These are phyloP conservation scores for Ambispora gerdemannii DNA, from an alignment of 192 early-diverging fungal genomes.

Conservation along the genomic window DNA sequence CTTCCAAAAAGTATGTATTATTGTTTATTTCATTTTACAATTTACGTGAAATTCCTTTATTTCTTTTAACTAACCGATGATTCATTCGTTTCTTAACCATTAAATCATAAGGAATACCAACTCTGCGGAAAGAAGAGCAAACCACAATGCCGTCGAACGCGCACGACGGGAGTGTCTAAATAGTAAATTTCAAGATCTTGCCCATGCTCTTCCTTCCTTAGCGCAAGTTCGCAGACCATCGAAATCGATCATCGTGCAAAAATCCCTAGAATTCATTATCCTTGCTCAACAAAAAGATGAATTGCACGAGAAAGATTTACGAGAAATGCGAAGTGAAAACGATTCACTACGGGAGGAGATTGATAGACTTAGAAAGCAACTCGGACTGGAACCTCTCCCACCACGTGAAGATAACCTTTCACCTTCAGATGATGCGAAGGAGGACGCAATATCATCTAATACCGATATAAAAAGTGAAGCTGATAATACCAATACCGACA, in stretches of 20 bases:
- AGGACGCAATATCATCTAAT: constrained; percentile 3
- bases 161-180: constrained; percentile 79
- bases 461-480: constrained; percentile 20
- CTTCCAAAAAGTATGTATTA: neutral
- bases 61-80: too few relatives aligned
- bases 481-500: constrained; percentile 6
- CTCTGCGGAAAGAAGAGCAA: constrained; percentile 63
- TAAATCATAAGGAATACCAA: constrained; percentile 33
- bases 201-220: constrained; percentile 73
- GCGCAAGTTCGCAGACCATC: constrained; percentile 70
- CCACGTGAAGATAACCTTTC: constrained; percentile 10
- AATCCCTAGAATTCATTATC: constrained; percentile 67
- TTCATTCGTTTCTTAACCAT: neutral
- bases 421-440: constrained; percentile 1
- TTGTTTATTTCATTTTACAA: neutral
- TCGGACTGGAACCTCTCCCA: constrained; percentile 52
- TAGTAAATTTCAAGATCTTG: constrained; percentile 76
- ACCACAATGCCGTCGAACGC: constrained; percentile 79
- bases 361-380: constrained; percentile 54
- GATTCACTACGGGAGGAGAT: constrained; percentile 57
- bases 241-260: constrained; percentile 77
- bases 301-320: constrained; percentile 41
- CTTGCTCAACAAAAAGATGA: constrained; percentile 36
- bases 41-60: too few relatives aligned
- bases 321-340: constrained; percentile 49